phyloP scores from a whole-genome alignment of 768 basidiomycete genomes.

The Lentinula detonsa region DNA sequence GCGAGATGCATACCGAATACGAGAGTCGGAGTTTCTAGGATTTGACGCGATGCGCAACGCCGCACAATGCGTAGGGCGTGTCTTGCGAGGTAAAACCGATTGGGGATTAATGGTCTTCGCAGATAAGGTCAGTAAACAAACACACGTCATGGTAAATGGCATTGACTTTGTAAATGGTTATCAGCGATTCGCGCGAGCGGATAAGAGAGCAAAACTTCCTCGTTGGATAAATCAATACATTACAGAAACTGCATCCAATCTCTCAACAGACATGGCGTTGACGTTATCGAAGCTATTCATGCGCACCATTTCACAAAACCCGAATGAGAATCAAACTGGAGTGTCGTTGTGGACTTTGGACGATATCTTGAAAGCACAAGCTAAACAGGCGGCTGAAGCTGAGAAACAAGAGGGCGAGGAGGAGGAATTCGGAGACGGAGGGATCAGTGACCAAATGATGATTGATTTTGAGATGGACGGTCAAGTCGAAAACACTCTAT shows the following conservation, averaged over 20 bases:
- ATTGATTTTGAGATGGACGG: conserved; percentile 42
- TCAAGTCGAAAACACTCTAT: neutral
- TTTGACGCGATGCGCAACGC: conserved; percentile 99
- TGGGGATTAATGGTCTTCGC: conserved; percentile 99
- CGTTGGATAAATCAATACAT: conserved; percentile 99
- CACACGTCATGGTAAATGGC: neutral
- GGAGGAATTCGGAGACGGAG: conserved; percentile 66
- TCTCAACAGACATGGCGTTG: conserved; percentile 97
- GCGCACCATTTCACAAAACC: conserved; percentile 97
- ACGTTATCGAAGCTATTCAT: conserved; percentile 95
- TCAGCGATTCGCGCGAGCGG: conserved; percentile 86
- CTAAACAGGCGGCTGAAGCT: conserved; percentile 61
- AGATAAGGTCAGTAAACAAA: conserved; percentile 65
- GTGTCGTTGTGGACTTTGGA: conserved; percentile 93
- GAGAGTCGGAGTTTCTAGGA: conserved; percentile 97
- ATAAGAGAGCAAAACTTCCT: conserved; percentile 93
- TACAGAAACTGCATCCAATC: conserved; percentile 94
- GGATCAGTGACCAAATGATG: conserved; percentile 57
- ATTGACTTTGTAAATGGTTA: neutral
- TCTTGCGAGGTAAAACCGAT: conserved; percentile 96
- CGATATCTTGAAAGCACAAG: conserved; percentile 83
- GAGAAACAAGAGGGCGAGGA: conserved; percentile 39
- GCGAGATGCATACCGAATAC: conserved; percentile 96
- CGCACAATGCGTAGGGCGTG: conserved; percentile 97
- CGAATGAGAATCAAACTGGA: conserved; percentile 93